Percentiles rank a stretch among this genome's conserved stretches.
Conservation (phyloP, 2,329 filamentous ascomycete genomes). For the Seiridium unicorne region DNA sequence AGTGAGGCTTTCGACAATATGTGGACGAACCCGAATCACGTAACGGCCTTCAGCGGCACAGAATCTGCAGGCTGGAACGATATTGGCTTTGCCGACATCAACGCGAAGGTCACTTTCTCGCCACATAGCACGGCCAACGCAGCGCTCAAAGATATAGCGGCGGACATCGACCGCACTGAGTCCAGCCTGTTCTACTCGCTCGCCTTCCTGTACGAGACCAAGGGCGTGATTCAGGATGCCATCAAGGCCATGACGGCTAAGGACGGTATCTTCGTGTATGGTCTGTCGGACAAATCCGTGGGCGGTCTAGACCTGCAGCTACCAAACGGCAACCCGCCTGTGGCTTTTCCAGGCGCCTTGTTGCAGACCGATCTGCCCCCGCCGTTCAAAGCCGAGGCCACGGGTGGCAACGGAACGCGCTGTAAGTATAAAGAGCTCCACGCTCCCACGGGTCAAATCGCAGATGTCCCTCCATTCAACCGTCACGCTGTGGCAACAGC, state of each 20-base stretch:
- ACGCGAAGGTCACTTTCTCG: slow-evolving; percentile 1
- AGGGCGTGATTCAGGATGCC: background rate
- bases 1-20: background rate
- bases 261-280: background rate
- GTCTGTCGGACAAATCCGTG: slow-evolving; percentile 2
- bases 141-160: background rate
- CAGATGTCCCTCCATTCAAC: too few relatives aligned
- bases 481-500: too few relatives aligned
- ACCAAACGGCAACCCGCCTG: background rate
- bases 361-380: too few relatives aligned
- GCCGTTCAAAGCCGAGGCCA: background rate
- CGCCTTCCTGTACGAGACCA: slow-evolving; percentile 1
- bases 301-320: background rate
- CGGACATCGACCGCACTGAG: background rate
- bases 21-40: background rate
- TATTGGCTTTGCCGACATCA: background rate
- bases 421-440: too few relatives aligned
- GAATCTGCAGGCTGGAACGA: background rate
- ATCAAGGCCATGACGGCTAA: background rate
- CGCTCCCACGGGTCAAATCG: too few relatives aligned
- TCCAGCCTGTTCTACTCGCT: slow-evolving; percentile 1
- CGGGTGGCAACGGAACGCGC: slow-evolving; percentile 7
- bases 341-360: background rate
- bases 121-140: background rate
- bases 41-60: background rate